These are phyloP conservation scores for Erodium moschatum DNA, from an alignment of 441 rosid genomes.

Conservation along the genomic window DNA sequence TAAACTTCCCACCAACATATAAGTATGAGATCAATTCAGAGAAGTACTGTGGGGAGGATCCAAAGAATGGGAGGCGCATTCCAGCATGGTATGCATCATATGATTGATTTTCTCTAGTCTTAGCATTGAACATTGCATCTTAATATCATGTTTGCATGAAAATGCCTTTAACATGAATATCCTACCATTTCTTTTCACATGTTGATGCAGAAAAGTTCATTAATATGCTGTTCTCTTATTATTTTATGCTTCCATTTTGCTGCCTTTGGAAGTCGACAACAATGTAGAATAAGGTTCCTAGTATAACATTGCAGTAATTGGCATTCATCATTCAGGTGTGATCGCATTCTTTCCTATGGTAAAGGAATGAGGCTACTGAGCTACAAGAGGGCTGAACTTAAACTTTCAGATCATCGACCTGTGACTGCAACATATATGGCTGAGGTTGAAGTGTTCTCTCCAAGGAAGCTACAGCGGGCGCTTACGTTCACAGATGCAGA, in stretches of 20 bases:
- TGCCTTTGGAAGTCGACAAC: background rate
- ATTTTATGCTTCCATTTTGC: background rate
- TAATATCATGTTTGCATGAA: background rate
- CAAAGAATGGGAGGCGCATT: slow-evolving; percentile 63
- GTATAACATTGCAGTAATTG: background rate
- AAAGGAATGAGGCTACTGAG: slow-evolving; percentile 67
- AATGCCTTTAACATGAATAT: background rate
- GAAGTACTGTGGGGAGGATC: slow-evolving; percentile 63
- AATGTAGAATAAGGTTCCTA: background rate
- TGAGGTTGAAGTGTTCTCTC: slow-evolving; percentile 76
- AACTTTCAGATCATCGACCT: slow-evolving; percentile 86
- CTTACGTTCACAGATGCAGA: slow-evolving; percentile 82
- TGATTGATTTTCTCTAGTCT: slow-evolving; percentile 1
- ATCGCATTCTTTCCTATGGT: slow-evolving; percentile 71
- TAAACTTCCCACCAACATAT: slow-evolving; percentile 77
- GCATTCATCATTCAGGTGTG: slow-evolving; percentile 51
- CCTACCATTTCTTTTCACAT: background rate
- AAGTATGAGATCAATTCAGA: slow-evolving; percentile 72
- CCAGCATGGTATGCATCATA: slow-evolving; percentile 69
- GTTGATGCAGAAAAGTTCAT: background rate
- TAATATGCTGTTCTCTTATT: background rate
- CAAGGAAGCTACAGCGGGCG: slow-evolving; percentile 70
- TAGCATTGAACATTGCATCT: background rate
- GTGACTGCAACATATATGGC: slow-evolving; percentile 68
- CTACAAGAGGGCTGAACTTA: slow-evolving; percentile 63